Conservation (phyloP, 2,329 filamentous ascomycete species). For the Talaromyces pinophilus region DNA sequence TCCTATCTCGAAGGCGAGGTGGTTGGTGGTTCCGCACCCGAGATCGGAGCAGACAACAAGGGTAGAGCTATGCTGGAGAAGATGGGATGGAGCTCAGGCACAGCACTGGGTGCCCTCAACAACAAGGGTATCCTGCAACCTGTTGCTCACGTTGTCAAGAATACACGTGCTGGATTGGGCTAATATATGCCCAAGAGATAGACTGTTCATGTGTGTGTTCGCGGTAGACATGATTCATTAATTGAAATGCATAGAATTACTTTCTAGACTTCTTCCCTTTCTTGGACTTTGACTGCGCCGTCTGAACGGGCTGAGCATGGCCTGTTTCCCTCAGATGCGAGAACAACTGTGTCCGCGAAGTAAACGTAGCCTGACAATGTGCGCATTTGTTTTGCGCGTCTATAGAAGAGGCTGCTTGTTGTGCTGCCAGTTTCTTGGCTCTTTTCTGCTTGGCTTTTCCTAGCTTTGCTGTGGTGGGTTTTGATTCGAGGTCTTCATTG, state of each 20-base stretch:
- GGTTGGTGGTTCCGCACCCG: constrained; percentile 80
- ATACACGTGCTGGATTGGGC: constrained; percentile 78
- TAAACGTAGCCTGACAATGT: constrained; percentile 75
- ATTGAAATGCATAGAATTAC: constrained; percentile 6
- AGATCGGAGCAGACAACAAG: constrained; percentile 78
- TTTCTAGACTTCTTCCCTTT: constrained; percentile 21
- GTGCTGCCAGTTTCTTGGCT: constrained; percentile 51
- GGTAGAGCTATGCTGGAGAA: constrained; percentile 88
- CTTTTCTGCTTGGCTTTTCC: constrained; percentile 58
- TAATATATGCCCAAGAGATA: constrained; percentile 32
- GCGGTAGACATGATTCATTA: not conserved
- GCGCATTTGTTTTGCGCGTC: constrained; percentile 66
- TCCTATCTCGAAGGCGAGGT: constrained; percentile 81
- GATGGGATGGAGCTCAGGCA: constrained; percentile 94
- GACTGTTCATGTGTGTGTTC: not conserved
- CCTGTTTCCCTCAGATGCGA: constrained; percentile 66
- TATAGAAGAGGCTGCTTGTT: constrained; percentile 25
- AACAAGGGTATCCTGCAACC: constrained; percentile 89
- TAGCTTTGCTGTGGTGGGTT: constrained; percentile 36
- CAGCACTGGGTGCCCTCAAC: constrained; percentile 74
- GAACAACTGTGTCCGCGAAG: constrained; percentile 71
- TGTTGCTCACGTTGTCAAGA: constrained; percentile 84
- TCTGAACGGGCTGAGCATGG: constrained; percentile 60
- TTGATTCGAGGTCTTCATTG: constrained; percentile 15
- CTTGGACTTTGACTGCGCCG: constrained; percentile 14